These are phyloP conservation scores for Delonix regia DNA, from an alignment of 306 rosid genomes.

Conservation along the genomic window DNA sequence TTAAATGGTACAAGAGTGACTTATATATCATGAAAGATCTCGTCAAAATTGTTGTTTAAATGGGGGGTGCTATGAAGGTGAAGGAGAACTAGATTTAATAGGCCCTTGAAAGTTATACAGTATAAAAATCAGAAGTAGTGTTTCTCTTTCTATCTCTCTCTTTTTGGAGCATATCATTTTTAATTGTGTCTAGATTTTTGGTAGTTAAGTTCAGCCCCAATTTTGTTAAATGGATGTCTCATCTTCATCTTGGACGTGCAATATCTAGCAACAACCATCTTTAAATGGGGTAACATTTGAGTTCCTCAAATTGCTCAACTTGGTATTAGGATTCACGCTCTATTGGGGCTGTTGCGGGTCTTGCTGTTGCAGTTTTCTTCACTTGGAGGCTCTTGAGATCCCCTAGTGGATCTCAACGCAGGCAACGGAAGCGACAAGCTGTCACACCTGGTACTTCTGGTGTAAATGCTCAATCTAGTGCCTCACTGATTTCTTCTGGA, in stretches of 20 bases:
- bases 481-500: conserved; percentile 45
- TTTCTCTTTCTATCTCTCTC: background rate
- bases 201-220: background rate
- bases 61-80: background rate
- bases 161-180: background rate
- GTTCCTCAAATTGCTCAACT: conserved; percentile 10
- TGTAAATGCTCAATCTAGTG: conserved; percentile 48
- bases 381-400: conserved; percentile 90
- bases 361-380: conserved; percentile 84
- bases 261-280: background rate
- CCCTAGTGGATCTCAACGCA: conserved; percentile 61
- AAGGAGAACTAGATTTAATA: background rate
- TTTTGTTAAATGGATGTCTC: background rate
- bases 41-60: background rate
- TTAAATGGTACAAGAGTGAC: background rate
- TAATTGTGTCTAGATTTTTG: background rate
- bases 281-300: background rate
- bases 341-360: conserved; percentile 86
- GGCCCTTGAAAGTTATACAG: background rate
- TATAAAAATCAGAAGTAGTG: too few relatives aligned
- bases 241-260: background rate
- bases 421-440: conserved; percentile 81
- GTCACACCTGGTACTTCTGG: conserved; percentile 67
- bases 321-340: conserved; percentile 76
- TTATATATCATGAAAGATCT: background rate